A percentile compares a stretch with the other conserved stretches of the same genome.
phyloP scores from a whole-genome alignment of 495 filamentous ascomycete genomes.

The Glutinoglossum americanum region DNA sequence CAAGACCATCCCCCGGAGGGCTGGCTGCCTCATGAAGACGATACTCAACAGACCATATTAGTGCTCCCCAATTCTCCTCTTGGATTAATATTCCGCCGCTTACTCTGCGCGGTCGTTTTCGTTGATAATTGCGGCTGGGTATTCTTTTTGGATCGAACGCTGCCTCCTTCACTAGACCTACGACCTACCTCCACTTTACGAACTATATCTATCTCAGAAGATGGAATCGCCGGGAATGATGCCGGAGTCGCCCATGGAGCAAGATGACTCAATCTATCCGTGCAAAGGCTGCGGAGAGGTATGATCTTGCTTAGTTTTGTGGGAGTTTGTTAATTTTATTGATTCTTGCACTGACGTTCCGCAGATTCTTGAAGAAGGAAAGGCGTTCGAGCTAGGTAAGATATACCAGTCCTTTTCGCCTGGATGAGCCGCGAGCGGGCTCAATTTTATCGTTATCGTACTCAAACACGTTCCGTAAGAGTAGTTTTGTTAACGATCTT shows the following conservation, averaged over 20 bases:
- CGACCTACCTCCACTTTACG: background rate
- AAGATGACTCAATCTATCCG: conserved; percentile 69
- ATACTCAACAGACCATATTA: background rate
- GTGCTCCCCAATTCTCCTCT: background rate
- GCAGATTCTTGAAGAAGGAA: conserved; percentile 91
- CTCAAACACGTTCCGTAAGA: background rate
- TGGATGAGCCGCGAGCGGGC: background rate
- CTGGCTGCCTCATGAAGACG: background rate
- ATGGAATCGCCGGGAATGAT: conserved; percentile 44
- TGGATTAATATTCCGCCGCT: background rate
- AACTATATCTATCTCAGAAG: conserved; percentile 11
- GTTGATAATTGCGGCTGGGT: background rate
- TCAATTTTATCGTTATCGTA: background rate
- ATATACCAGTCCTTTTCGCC: conserved; percentile 7
- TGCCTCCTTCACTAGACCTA: background rate
- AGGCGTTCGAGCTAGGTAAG: conserved; percentile 94
- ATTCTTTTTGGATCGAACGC: background rate
- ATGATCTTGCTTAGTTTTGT: conserved; percentile 12
- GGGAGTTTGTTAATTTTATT: background rate
- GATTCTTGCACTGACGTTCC: conserved; percentile 4
- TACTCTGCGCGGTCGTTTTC: background rate
- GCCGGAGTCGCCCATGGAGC: conserved; percentile 65
- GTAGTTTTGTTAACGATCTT: conserved; percentile 7
- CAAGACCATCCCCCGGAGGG: background rate
- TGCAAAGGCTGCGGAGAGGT: conserved; percentile 98